Percentiles rank a stretch among this genome's conserved stretches.
phyloP scores from a whole-genome alignment of 257 asterid genomes.

The Nicotiana benthamiana region DNA sequence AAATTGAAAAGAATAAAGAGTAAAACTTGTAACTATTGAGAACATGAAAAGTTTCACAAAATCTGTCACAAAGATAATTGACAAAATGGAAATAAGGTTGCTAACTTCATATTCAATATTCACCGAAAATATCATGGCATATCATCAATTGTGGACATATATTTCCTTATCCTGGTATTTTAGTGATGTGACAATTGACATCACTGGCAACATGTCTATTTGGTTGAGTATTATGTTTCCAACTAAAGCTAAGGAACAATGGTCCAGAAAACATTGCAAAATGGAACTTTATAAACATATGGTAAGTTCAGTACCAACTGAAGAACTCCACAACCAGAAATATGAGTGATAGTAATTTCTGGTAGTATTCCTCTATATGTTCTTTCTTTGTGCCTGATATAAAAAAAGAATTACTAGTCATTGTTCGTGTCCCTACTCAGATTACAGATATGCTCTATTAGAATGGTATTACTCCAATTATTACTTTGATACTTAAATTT shows the following conservation, averaged over 20 bases:
- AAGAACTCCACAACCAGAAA: background rate
- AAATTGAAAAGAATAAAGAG: background rate
- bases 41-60: background rate
- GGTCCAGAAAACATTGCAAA: background rate
- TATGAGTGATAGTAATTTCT: background rate
- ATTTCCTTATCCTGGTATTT: background rate
- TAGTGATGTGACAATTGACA: background rate
- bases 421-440: background rate
- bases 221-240: background rate
- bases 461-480: background rate
- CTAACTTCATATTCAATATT: background rate
- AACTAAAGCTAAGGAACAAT: background rate
- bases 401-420: background rate
- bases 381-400: background rate
- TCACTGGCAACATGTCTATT: background rate
- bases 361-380: background rate
- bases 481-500: background rate
- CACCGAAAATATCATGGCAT: background rate
- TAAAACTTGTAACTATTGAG: background rate
- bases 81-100: background rate
- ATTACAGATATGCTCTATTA: background rate
- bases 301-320: background rate
- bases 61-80: background rate
- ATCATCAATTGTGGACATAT: background rate
- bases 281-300: background rate